Evolutionary conservation across 805 yeast species (phyloP).

Genomic region (Martiniozyma abietophila): DNA sequence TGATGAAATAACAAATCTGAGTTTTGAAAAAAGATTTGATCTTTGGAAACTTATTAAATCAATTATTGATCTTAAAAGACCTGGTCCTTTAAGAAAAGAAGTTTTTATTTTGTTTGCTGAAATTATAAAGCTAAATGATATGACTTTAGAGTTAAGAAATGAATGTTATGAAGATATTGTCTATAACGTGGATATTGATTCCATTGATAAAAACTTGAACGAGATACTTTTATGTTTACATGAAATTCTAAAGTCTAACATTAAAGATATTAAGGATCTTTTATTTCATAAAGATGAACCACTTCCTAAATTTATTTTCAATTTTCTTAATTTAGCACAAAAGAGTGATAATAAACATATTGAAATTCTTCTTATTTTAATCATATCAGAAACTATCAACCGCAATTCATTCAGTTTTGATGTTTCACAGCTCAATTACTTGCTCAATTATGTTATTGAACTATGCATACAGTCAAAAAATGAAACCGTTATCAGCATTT

Average conservation of each 20-base stretch:
- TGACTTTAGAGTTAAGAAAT: slow-evolving; percentile 38
- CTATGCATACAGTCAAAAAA: slow-evolving; percentile 3
- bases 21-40: slow-evolving; percentile 56
- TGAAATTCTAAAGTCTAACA: slow-evolving; percentile 37
- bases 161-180: slow-evolving; percentile 55
- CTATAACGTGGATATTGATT: slow-evolving; percentile 35
- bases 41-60: slow-evolving; percentile 65
- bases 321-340: slow-evolving; percentile 6
- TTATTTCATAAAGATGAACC: slow-evolving; percentile 14
- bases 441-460: slow-evolving; percentile 1
- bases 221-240: slow-evolving; percentile 39
- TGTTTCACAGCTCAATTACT: not conserved
- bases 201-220: slow-evolving; percentile 28
- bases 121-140: slow-evolving; percentile 48
- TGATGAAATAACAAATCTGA: slow-evolving; percentile 39
- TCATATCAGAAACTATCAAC: slow-evolving; percentile 16
- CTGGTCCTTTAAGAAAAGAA: slow-evolving; percentile 32
- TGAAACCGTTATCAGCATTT: slow-evolving; percentile 3
- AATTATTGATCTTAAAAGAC: slow-evolving; percentile 32
- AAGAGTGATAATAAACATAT: slow-evolving; percentile 8
- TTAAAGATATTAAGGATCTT: slow-evolving; percentile 21
- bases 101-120: slow-evolving; percentile 44
- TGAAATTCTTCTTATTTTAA: slow-evolving; percentile 10
- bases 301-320: slow-evolving; percentile 11
- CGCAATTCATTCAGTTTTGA: slow-evolving; percentile 5